Percentiles rank a stretch among this genome's conserved stretches.
Evolutionary conservation across 805 yeast genomes (phyloP).

Genomic region (Wickerhamomyces chaumierensis): DNA sequence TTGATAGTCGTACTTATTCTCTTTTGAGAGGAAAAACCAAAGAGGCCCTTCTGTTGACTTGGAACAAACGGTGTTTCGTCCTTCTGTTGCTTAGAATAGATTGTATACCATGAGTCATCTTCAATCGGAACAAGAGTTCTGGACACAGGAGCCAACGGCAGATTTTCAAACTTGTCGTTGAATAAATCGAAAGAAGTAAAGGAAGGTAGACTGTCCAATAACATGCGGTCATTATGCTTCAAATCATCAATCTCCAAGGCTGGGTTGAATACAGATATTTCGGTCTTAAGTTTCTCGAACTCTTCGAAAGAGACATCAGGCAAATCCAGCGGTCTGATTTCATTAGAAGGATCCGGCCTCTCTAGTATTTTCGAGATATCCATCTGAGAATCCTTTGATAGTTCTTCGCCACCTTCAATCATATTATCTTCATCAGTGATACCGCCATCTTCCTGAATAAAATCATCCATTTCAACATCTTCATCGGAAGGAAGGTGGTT

Average conservation of each 20-base stretch:
- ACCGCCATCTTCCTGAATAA: constrained; percentile 7
- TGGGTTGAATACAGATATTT: constrained; percentile 26
- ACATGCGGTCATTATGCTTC: constrained; percentile 22
- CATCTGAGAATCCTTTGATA: constrained; percentile 15
- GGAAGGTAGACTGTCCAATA: constrained; percentile 23
- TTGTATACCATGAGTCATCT: constrained; percentile 52
- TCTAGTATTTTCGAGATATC: constrained; percentile 25
- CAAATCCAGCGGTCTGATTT: constrained; percentile 17
- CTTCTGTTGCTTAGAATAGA: constrained; percentile 37
- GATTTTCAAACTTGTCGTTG: constrained; percentile 18
- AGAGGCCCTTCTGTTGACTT: constrained; percentile 44
- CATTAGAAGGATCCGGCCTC: constrained; percentile 23
- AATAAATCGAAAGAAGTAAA: constrained; percentile 20
- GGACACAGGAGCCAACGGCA: constrained; percentile 46
- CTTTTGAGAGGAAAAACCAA: constrained; percentile 31
- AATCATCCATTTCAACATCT: constrained; percentile 6
- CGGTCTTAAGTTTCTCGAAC: constrained; percentile 1
- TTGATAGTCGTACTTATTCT: constrained; percentile 47
- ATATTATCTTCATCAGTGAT: too few relatives aligned
- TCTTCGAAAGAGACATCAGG: constrained; percentile 18
- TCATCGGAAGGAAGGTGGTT: constrained; percentile 12
- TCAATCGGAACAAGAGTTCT: constrained; percentile 55
- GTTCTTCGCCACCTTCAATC: too few relatives aligned
- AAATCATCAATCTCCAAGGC: constrained; percentile 20
- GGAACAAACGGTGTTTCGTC: constrained; percentile 28